A percentile compares a stretch with the other conserved stretches of the same genome.
phyloP scores from a whole-genome alignment of 805 yeast species.

The Priceomyces medius region DNA sequence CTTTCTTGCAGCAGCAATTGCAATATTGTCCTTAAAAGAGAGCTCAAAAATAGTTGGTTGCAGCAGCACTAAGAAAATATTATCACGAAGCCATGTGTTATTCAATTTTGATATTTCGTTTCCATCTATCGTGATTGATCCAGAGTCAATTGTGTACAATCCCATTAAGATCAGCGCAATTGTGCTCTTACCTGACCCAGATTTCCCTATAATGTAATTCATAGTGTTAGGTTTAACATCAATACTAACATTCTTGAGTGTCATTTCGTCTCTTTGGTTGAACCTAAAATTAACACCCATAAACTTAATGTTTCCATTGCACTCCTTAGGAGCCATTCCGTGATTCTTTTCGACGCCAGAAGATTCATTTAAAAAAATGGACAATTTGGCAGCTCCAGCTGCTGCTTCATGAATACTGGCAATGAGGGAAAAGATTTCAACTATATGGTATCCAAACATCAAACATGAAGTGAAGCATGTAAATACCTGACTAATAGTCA shows the following conservation, averaged over 20 bases:
- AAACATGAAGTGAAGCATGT: slow-evolving; percentile 84
- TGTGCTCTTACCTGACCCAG: slow-evolving; percentile 95
- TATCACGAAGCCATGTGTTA: slow-evolving; percentile 53
- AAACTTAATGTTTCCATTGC: slow-evolving; percentile 53
- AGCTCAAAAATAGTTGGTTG: slow-evolving; percentile 63
- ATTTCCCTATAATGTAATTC: slow-evolving; percentile 75
- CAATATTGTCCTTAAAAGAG: slow-evolving; percentile 61
- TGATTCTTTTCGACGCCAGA: neutral
- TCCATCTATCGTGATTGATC: slow-evolving; percentile 61
- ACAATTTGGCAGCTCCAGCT: slow-evolving; percentile 59
- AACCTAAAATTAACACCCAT: slow-evolving; percentile 61
- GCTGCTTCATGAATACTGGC: slow-evolving; percentile 67
- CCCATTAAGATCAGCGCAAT: slow-evolving; percentile 60
- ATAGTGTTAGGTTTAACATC: slow-evolving; percentile 43
- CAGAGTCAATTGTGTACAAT: slow-evolving; percentile 53
- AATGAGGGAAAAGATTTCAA: slow-evolving; percentile 54
- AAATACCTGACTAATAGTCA: slow-evolving; percentile 62
- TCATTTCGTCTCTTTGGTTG: slow-evolving; percentile 51
- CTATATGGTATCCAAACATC: slow-evolving; percentile 61
- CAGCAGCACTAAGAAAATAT: slow-evolving; percentile 76
- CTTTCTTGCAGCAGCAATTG: slow-evolving; percentile 42
- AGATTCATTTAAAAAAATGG: slow-evolving; percentile 31
- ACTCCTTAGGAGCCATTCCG: slow-evolving; percentile 14
- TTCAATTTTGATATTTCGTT: slow-evolving; percentile 43
- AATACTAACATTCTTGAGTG: slow-evolving; percentile 43